phyloP scores from a whole-genome alignment of 768 basidiomycete species.

The Polyporus arcularius region DNA sequence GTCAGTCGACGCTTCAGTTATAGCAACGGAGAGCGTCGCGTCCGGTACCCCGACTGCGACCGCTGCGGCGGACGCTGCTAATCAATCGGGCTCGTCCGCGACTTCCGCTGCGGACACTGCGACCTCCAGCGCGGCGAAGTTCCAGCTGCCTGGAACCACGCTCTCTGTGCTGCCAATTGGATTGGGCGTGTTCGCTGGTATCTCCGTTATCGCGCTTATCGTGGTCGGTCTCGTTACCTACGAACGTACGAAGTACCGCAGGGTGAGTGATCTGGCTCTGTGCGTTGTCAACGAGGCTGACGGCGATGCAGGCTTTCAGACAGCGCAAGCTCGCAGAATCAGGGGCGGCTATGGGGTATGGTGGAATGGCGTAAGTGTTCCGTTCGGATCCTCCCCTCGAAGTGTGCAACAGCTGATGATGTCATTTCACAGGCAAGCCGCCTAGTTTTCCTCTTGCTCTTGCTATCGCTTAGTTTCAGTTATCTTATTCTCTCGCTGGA shows the following conservation, averaged over 20 bases:
- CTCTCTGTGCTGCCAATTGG: slow-evolving; percentile 80
- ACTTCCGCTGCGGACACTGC: slow-evolving; percentile 34
- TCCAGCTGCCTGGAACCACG: slow-evolving; percentile 70
- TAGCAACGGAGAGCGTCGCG: slow-evolving; percentile 7
- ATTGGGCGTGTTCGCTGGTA: slow-evolving; percentile 81
- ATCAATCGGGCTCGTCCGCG: slow-evolving; percentile 17
- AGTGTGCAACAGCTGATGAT: background rate
- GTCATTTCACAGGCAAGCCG: slow-evolving; percentile 14
- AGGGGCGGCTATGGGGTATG: slow-evolving; percentile 59
- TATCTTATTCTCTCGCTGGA: slow-evolving; percentile 10
- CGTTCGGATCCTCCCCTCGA: background rate
- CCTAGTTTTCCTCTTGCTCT: slow-evolving; percentile 16
- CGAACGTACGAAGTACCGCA: slow-evolving; percentile 86
- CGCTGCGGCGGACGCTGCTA: slow-evolving; percentile 37
- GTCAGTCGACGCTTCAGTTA: slow-evolving; percentile 8
- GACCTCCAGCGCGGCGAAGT: slow-evolving; percentile 39
- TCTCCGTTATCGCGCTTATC: slow-evolving; percentile 80
- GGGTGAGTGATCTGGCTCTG: slow-evolving; percentile 46
- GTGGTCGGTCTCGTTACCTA: slow-evolving; percentile 84
- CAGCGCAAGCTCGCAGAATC: slow-evolving; percentile 71
- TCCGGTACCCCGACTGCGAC: slow-evolving; percentile 20
- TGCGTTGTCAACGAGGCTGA: background rate
- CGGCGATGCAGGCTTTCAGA: slow-evolving; percentile 60
- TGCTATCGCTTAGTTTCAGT: background rate
- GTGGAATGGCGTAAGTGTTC: slow-evolving; percentile 44